A percentile compares a stretch with the other conserved stretches of the same genome.
These are phyloP conservation scores for Spergularia bocconei DNA, from an alignment of 148 eudicot species.

Conservation along the genomic window DNA sequence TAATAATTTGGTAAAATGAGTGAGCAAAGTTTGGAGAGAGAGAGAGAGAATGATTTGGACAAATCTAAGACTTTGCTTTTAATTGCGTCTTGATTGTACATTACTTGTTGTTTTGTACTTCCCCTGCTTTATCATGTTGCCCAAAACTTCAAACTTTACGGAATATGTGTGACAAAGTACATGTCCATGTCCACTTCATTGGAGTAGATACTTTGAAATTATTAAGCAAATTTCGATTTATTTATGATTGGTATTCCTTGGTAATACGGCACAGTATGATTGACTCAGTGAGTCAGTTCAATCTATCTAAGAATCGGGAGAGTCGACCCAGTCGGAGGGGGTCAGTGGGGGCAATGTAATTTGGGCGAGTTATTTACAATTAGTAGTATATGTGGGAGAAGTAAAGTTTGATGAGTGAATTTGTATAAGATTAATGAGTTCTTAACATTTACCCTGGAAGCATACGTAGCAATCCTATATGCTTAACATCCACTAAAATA, in stretches of 20 bases:
- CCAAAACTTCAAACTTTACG: neutral
- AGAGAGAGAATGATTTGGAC: constrained; percentile 20
- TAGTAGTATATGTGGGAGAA: too few relatives aligned
- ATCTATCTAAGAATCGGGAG: too few relatives aligned
- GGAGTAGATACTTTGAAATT: neutral
- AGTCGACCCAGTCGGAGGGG: too few relatives aligned
- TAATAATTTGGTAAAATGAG: constrained; percentile 21
- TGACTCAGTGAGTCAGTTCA: too few relatives aligned
- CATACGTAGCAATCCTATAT: too few relatives aligned
- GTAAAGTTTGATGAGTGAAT: too few relatives aligned
- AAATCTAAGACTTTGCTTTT: constrained; percentile 7
- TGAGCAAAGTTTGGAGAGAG: neutral
- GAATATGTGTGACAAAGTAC: neutral
- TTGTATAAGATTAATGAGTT: too few relatives aligned
- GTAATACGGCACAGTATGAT: too few relatives aligned
- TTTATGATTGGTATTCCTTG: neutral
- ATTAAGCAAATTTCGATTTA: neutral
- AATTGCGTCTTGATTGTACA: constrained; percentile 15
- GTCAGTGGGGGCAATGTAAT: too few relatives aligned
- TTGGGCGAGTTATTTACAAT: too few relatives aligned
- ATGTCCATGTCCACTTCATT: neutral
- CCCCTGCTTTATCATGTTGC: neutral
- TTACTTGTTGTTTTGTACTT: neutral
- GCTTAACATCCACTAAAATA: too few relatives aligned
- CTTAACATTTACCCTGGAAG: too few relatives aligned